Evolutionary conservation across 176 grass and related monocot species (phyloP), one percentile per base, ranked within the genome.

Genomic region (Melocanna baccifera): DNA sequence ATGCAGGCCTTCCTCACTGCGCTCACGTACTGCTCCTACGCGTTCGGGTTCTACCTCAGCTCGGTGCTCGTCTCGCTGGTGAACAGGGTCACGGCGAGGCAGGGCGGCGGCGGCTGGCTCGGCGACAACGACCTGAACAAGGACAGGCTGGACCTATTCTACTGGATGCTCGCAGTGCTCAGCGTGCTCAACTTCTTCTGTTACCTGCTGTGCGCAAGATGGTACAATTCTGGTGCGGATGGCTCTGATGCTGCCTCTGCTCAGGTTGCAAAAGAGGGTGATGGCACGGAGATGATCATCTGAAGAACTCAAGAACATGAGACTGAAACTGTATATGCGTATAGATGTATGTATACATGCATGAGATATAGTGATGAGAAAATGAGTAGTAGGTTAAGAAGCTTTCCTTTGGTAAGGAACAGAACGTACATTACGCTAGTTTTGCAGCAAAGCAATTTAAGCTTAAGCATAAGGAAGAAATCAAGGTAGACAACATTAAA

Each of bases 1-100:
- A 98, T 98, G 93, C 93, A 98, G 88, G 85, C 96, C 41, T 98
- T 98, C 80, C 86, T 95, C 68, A 98, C 96, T 25, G 93, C 96
- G 85, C 89, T 98, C 85, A 98, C 93, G 1, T 98, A 98, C 85
- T 98, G 91, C 81, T 98, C 96, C 37, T 98, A 98, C 86, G 92
- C 96, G 14, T 98, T 98, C 59, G 96, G 96, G 1, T 98, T 98
- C 85, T 98, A 93, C 91, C 80, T 98, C 65, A 98, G 96, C 83
- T 98, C 96, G 0, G 61, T 98, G 62, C 89, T 98, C 34, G 96
- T 95, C 1, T 94, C 96, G 48, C 28, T 88, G 42, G 90, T 95
- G 88, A 98, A 98, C 93, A 93, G 84, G 80, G 71, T 94, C 77
- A 98, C 93, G 12, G 90, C 96, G 29, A 87, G 67, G 68, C 73